These are phyloP conservation scores for Strigomonas oncopelti DNA, from an alignment of 208 protist species.

Conservation along the genomic window DNA sequence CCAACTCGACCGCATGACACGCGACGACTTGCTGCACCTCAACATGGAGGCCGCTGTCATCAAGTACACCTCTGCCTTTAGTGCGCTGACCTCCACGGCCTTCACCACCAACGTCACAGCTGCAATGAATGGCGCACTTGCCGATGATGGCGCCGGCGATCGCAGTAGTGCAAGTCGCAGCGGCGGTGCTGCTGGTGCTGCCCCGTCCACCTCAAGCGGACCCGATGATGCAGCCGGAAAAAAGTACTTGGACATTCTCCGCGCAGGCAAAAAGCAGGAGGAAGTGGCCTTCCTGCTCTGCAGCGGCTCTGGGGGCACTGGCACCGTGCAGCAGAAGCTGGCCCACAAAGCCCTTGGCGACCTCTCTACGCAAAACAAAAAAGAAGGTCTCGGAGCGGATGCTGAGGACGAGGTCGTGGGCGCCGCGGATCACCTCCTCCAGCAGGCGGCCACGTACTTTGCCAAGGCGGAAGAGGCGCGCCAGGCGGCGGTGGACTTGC, in stretches of 20 bases:
- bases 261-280: background rate
- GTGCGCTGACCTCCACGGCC: conserved; percentile 2
- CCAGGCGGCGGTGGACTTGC: too few relatives aligned
- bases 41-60: conserved; percentile 31
- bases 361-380: background rate
- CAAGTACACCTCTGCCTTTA: conserved; percentile 37
- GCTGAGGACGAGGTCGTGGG: background rate
- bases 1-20: conserved; percentile 14
- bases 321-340: background rate
- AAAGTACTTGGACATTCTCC: conserved; percentile 9
- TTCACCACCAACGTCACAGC: conserved; percentile 7
- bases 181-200: too few relatives aligned
- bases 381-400: background rate
- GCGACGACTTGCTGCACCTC: background rate
- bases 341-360: background rate
- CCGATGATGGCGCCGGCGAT: too few relatives aligned
- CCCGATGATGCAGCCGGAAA: background rate
- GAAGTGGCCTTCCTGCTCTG: background rate
- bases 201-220: too few relatives aligned
- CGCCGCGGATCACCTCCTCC: conserved; percentile 17
- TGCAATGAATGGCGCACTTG: background rate
- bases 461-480: background rate
- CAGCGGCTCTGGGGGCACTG: background rate
- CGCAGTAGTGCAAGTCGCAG: too few relatives aligned
- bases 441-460: conserved; percentile 7